Base-by-base conservation (phyloP, 2,329 filamentous ascomycete species). In the Phaeoacremonium minimum region DNA sequence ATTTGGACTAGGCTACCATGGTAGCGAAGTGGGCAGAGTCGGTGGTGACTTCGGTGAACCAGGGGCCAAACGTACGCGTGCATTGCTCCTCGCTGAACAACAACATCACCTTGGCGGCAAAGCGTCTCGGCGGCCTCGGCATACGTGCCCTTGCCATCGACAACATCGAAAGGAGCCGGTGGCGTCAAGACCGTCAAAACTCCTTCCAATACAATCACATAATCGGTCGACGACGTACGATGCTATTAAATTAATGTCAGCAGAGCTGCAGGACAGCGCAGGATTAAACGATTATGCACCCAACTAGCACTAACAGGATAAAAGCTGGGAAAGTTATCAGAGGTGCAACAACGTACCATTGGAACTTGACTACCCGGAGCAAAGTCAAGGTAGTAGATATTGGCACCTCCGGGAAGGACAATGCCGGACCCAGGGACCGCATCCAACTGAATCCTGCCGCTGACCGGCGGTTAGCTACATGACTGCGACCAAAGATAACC, bases 221-320 rank as follows among this genome's bases (percentile, higher is more conserved):
- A 57, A 40, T 58, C 55, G 16, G 48, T 51, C 8, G 54, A 59
- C 5, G 50, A 48, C 6, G 56, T 59, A 18, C 56, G 56, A 33
- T 55, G 56, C 53, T 57, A 14, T 7, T 13, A 11, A n/a, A n/a
- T n/a, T n/a, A n/a, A n/a, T n/a, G n/a, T n/a, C n/a, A n/a, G n/a
- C n/a, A n/a, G n/a, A n/a, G n/a, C n/a, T n/a, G n/a, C n/a, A n/a
- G n/a, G n/a, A n/a, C n/a, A n/a, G 30, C 18, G 18, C 11, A 12
- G 14, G 16, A n/a, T 36, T 37, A 9, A 39, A 20, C 28, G 9
- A 32, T 12, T 13, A 17, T 16, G 18, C 12, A 33, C 32, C 6
- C 9, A 14, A 18, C 28, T 15, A 33, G 32, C n/a, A 15, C 8
- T 13, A 15, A 15, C 5, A 4, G 18, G 17, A 18, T 18, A 35